Percentiles rank a stretch among this genome's conserved stretches.
Evolutionary conservation across 2,329 filamentous ascomycete species (phyloP).

Genomic region (Anthostomella pinea): DNA sequence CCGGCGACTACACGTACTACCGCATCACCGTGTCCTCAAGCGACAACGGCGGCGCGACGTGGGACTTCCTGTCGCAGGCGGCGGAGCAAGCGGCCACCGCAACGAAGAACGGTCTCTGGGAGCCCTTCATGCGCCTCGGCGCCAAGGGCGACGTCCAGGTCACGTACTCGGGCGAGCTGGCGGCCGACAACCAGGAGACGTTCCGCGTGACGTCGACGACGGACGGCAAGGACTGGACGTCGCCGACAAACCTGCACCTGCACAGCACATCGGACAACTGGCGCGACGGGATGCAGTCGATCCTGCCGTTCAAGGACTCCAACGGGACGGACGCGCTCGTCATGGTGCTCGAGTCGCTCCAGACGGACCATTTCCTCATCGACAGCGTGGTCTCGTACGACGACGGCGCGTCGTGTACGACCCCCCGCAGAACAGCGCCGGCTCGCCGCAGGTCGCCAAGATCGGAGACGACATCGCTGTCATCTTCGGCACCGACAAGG

Average conservation of each 20-base stretch:
- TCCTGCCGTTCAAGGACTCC: background rate
- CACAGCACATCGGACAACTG: background rate
- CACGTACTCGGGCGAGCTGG: slow-evolving; percentile 43
- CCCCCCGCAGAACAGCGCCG: background rate
- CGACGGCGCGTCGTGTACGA: slow-evolving; percentile 2
- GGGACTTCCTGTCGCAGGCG: slow-evolving; percentile 33
- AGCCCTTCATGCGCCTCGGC: slow-evolving; percentile 42
- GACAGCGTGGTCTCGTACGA: slow-evolving; percentile 1
- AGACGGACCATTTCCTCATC: slow-evolving; percentile 1
- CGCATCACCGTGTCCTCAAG: slow-evolving; percentile 44
- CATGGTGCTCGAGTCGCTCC: slow-evolving; percentile 1
- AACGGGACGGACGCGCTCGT: slow-evolving; percentile 1
- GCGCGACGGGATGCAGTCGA: slow-evolving; percentile 2
- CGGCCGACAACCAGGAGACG: slow-evolving; percentile 38
- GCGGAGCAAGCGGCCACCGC: slow-evolving; percentile 21
- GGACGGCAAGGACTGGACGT: background rate
- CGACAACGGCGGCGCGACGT: slow-evolving; percentile 38
- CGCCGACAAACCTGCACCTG: background rate
- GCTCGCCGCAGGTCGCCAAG: slow-evolving; percentile 1
- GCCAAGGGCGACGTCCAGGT: slow-evolving; percentile 39
- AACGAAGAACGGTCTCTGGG: slow-evolving; percentile 42
- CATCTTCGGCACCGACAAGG: slow-evolving; percentile 3
- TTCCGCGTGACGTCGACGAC: slow-evolving; percentile 17
- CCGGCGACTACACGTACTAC: slow-evolving; percentile 31
- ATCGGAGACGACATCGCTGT: slow-evolving; percentile 3